phyloP scores from a whole-genome alignment of 768 basidiomycete species.

The Tephrocybe sp. region DNA sequence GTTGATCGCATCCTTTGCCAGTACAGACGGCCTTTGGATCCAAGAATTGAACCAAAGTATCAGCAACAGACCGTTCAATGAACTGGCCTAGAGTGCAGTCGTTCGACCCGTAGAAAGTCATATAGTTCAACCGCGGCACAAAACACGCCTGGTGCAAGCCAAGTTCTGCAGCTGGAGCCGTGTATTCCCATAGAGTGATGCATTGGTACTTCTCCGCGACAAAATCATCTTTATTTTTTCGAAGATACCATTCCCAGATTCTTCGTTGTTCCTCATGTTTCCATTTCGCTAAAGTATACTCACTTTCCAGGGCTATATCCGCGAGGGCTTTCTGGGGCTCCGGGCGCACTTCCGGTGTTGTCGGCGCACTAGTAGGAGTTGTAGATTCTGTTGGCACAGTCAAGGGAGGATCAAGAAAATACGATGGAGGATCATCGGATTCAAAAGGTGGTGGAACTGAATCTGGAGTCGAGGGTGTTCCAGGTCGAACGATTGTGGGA shows the following conservation, averaged over 20 bases:
- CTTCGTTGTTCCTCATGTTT: constrained; percentile 85
- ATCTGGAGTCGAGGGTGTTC: constrained; percentile 32
- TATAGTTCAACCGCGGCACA: constrained; percentile 66
- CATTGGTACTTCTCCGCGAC: constrained; percentile 92
- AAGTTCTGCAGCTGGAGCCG: constrained; percentile 69
- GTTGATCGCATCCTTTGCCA: constrained; percentile 82
- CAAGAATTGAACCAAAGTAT: constrained; percentile 64
- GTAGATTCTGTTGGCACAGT: constrained; percentile 9
- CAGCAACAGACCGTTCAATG: constrained; percentile 76
- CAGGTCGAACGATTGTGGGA: constrained; percentile 29
- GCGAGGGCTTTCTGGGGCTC: constrained; percentile 55
- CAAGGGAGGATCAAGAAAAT: constrained; percentile 25
- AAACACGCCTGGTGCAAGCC: constrained; percentile 74
- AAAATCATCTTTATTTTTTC: constrained; percentile 83
- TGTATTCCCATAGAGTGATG: constrained; percentile 77
- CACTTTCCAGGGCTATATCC: constrained; percentile 77
- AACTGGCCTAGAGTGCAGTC: constrained; percentile 92
- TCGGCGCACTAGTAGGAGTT: constrained; percentile 17
- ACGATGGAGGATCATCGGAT: constrained; percentile 29
- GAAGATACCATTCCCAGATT: constrained; percentile 94
- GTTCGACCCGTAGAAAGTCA: constrained; percentile 90
- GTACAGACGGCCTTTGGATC: constrained; percentile 77
- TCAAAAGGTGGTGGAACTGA: constrained; percentile 23
- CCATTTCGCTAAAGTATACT: constrained; percentile 65
- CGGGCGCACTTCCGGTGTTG: constrained; percentile 24